Conservation (phyloP, 2,329 filamentous ascomycete species). For the Neonectria ditissima region DNA sequence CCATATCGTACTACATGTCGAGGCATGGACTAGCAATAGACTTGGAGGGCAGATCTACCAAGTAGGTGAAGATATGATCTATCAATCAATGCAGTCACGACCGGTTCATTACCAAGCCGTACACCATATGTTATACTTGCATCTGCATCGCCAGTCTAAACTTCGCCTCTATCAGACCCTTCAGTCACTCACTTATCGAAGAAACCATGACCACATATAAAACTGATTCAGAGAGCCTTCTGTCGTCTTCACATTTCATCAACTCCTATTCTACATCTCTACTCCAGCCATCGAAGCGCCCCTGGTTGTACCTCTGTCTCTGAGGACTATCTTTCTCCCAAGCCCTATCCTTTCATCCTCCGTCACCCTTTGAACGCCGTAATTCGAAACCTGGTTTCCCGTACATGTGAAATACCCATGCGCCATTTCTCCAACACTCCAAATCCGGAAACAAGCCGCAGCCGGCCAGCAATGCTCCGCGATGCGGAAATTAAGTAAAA, state of each 20-base stretch:
- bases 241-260: slow-evolving; percentile 37
- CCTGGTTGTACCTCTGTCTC: slow-evolving; percentile 15
- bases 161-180: background rate
- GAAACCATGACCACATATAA: background rate
- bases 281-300: slow-evolving; percentile 24
- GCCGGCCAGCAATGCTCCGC: slow-evolving; percentile 33
- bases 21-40: slow-evolving; percentile 15
- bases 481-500: slow-evolving; percentile 29
- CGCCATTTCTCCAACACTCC: slow-evolving; percentile 41
- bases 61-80: slow-evolving; percentile 11
- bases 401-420: slow-evolving; percentile 33
- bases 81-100: background rate
- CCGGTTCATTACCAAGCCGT: background rate
- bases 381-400: slow-evolving; percentile 20
- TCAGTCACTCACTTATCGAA: background rate
- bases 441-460: slow-evolving; percentile 30
- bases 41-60: slow-evolving; percentile 11
- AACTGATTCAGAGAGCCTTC: slow-evolving; percentile 7
- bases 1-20: slow-evolving; percentile 8
- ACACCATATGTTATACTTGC: background rate
- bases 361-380: slow-evolving; percentile 32
- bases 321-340: slow-evolving; percentile 18
- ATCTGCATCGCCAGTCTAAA: background rate
- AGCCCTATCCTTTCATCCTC: slow-evolving; percentile 25
- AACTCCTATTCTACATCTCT: slow-evolving; percentile 39